phyloP scores from a whole-genome alignment of 225 moss, liverwort and hornwort species.

The Thuidium tamariscinum region DNA sequence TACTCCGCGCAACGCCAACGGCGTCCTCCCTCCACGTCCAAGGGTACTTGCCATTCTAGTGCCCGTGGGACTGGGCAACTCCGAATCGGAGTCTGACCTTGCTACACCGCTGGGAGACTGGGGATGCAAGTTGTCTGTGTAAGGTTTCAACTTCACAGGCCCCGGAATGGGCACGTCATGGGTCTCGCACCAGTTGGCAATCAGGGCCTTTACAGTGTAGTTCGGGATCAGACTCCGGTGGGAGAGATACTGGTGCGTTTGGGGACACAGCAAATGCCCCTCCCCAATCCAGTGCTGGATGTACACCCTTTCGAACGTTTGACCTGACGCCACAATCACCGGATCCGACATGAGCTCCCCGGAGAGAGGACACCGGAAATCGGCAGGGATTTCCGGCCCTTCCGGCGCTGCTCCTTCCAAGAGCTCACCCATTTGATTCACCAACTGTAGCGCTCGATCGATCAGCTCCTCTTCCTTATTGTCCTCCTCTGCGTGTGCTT shows the following conservation, averaged over 20 bases:
- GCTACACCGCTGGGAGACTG: neutral
- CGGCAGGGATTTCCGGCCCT: constrained; percentile 66
- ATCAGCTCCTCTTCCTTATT: constrained; percentile 31
- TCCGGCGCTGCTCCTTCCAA: constrained; percentile 23
- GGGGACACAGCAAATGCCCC: constrained; percentile 70
- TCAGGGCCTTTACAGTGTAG: constrained; percentile 95
- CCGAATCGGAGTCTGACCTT: constrained; percentile 46
- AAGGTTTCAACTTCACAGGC: constrained; percentile 43
- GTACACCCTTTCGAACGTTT: constrained; percentile 77
- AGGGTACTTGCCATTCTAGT: neutral
- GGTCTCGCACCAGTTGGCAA: constrained; percentile 96
- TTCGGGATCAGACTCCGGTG: constrained; percentile 86
- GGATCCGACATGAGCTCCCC: constrained; percentile 97
- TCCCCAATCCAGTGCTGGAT: constrained; percentile 92
- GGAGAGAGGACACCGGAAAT: constrained; percentile 95
- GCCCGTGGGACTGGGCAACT: constrained; percentile 22
- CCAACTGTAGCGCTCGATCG: constrained; percentile 23
- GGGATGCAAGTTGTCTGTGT: constrained; percentile 25
- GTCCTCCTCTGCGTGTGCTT: constrained; percentile 17
- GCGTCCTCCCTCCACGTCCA: neutral
- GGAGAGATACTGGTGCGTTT: constrained; percentile 73
- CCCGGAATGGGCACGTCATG: constrained; percentile 70
- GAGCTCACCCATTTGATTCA: constrained; percentile 30
- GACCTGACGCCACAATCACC: constrained; percentile 91
- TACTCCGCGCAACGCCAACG: constrained; percentile 6